These are phyloP conservation scores for Ustilago trichophora DNA, from an alignment of 1,284 basidiomycete genomes.

Conservation along the genomic window DNA sequence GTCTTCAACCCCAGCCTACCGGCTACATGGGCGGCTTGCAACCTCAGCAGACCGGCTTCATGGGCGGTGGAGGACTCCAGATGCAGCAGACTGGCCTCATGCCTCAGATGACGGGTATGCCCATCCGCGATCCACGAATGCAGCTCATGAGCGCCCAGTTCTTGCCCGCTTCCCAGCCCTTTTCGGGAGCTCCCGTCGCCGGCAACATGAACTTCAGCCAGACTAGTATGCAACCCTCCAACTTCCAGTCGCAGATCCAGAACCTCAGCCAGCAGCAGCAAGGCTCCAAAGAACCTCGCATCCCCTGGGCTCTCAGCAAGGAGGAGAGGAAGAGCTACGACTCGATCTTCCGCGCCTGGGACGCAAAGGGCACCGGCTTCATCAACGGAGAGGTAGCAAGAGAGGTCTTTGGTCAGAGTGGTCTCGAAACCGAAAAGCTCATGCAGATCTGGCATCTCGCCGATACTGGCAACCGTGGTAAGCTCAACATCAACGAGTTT, in stretches of 20 bases:
- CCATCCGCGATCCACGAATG: constrained; percentile 62
- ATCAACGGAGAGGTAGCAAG: constrained; percentile 85
- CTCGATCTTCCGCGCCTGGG: constrained; percentile 96
- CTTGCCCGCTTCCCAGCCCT: constrained; percentile 63
- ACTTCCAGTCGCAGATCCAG: constrained; percentile 63
- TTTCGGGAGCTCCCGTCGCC: constrained; percentile 59
- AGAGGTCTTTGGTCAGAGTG: constrained; percentile 95
- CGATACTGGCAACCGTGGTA: constrained; percentile 64
- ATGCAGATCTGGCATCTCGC: constrained; percentile 83
- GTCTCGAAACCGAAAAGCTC: constrained; percentile 85
- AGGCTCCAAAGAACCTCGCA: constrained; percentile 76
- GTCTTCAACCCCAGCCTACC: constrained; percentile 53
- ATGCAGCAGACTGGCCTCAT: constrained; percentile 61
- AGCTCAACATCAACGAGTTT: constrained; percentile 87
- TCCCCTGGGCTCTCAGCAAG: constrained; percentile 88
- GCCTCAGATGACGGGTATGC: constrained; percentile 65
- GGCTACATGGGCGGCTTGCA: constrained; percentile 55
- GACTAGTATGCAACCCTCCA: constrained; percentile 63
- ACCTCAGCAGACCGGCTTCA: constrained; percentile 52
- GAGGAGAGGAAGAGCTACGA: constrained; percentile 97
- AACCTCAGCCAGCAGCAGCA: constrained; percentile 72
- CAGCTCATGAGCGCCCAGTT: constrained; percentile 66
- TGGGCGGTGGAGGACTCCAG: constrained; percentile 47
- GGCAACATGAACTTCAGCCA: constrained; percentile 64
- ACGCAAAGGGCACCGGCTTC: constrained; percentile 82